Percentiles rank a stretch among this genome's conserved stretches.
Evolutionary conservation across 768 basidiomycete species (phyloP).

Genomic region (Rhizopogon roseolus): DNA sequence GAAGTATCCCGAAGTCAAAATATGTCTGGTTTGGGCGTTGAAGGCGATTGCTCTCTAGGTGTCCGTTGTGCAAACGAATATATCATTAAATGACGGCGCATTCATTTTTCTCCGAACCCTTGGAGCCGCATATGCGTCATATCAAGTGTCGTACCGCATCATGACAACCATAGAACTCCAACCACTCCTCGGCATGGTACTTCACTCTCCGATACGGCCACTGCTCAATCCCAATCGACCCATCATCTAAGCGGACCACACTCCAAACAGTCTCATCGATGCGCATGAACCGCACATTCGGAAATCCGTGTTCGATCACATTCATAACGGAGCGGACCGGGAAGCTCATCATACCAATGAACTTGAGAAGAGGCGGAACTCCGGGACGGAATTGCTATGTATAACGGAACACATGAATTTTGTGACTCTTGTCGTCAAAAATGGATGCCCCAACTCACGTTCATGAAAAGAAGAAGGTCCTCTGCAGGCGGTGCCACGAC

Average conservation of each 20-base stretch:
- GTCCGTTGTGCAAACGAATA: too few species aligned
- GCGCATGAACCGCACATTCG: slow-evolving; percentile 52
- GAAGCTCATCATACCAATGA: slow-evolving; percentile 52
- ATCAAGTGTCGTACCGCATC: slow-evolving; percentile 36
- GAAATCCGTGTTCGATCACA: slow-evolving; percentile 57
- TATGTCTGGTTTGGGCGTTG: too few species aligned
- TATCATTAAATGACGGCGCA: neutral
- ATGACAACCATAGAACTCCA: slow-evolving; percentile 61
- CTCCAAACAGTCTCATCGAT: slow-evolving; percentile 54
- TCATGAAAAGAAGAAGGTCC: slow-evolving; percentile 39
- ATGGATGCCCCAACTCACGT: slow-evolving; percentile 22
- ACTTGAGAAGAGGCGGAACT: slow-evolving; percentile 47
- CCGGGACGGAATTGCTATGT: slow-evolving; percentile 58
- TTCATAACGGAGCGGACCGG: slow-evolving; percentile 32
- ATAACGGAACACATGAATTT: neutral
- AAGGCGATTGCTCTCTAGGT: too few species aligned
- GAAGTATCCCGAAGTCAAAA: too few species aligned
- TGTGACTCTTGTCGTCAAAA: neutral
- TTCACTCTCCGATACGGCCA: slow-evolving; percentile 51
- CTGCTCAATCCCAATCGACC: slow-evolving; percentile 40
- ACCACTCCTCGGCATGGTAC: slow-evolving; percentile 55
- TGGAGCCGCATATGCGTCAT: neutral
- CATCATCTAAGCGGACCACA: slow-evolving; percentile 31
- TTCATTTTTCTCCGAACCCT: neutral
- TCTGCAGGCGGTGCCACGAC: slow-evolving; percentile 28